A percentile compares a stretch with the other conserved stretches of the same genome.
phyloP scores from a whole-genome alignment of 2,329 filamentous ascomycete species.

The Sphaerostilbella broomeana region DNA sequence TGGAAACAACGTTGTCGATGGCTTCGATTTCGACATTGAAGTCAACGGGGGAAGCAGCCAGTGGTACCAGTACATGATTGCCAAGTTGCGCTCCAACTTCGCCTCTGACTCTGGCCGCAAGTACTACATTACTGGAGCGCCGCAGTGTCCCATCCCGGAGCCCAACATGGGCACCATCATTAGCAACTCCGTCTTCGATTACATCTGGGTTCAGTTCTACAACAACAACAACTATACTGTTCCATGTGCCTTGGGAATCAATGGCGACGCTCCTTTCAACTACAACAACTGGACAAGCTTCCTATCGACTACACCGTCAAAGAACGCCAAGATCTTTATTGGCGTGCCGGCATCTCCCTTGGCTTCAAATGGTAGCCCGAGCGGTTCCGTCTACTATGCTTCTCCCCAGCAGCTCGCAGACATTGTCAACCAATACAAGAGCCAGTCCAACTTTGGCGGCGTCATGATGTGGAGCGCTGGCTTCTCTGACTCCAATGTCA shows the following conservation, averaged over 20 bases:
- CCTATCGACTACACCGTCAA: constrained; percentile 22
- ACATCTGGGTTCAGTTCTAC: constrained; percentile 41
- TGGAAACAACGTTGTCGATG: constrained; percentile 22
- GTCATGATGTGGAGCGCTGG: constrained; percentile 37
- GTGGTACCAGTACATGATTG: constrained; percentile 15
- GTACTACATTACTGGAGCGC: constrained; percentile 40
- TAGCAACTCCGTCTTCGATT: constrained; percentile 7
- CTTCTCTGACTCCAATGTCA: constrained; percentile 30
- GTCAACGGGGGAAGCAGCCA: constrained; percentile 15
- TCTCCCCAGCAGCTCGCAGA: constrained; percentile 17
- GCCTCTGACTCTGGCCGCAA: constrained; percentile 14
- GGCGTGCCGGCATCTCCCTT: constrained; percentile 25
- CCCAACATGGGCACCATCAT: constrained; percentile 2
- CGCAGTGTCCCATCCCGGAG: constrained; percentile 32
- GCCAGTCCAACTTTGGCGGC: constrained; percentile 26
- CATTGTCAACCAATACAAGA: constrained; percentile 25
- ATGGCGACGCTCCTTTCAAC: constrained; percentile 26
- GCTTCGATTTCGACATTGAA: constrained; percentile 25
- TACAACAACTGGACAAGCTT: constrained; percentile 28
- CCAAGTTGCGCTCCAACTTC: constrained; percentile 19
- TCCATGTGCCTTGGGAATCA: constrained; percentile 7
- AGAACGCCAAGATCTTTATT: constrained; percentile 28
- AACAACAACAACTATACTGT: constrained; percentile 34
- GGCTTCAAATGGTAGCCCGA: constrained; percentile 15
- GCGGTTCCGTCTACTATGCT: constrained; percentile 24